Conservation (phyloP, 495 filamentous ascomycete species). For the Rostrohypoxylon terebratum region DNA sequence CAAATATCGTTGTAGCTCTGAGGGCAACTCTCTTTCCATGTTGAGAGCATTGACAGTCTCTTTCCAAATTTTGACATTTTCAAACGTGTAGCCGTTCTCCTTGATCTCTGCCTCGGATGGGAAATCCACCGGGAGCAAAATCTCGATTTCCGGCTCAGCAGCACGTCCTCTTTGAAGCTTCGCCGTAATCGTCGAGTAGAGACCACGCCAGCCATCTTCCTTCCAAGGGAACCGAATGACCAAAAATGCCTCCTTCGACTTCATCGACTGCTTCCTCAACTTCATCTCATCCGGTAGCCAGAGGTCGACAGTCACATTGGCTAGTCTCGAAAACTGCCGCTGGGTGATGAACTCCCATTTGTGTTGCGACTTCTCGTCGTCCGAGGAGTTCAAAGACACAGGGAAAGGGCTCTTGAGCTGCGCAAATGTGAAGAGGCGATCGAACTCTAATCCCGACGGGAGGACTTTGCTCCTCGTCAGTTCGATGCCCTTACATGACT, state of each 20-base stretch:
- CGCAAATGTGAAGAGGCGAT: conserved; percentile 87
- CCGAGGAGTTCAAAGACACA: conserved; percentile 51
- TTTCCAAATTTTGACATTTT: conserved; percentile 82
- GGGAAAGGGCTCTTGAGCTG: conserved; percentile 70
- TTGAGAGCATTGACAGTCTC: conserved; percentile 73
- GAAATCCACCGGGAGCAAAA: conserved; percentile 73
- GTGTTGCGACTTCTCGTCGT: conserved; percentile 60
- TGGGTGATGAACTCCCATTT: conserved; percentile 87
- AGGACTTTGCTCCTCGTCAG: conserved; percentile 73
- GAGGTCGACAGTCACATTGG: conserved; percentile 79
- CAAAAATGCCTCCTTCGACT: conserved; percentile 65
- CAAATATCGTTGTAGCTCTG: conserved; percentile 67
- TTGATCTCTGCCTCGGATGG: conserved; percentile 66
- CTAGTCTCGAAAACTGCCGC: conserved; percentile 75
- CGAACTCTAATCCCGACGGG: conserved; percentile 79
- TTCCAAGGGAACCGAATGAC: conserved; percentile 71
- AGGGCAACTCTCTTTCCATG: conserved; percentile 63
- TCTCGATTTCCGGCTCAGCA: conserved; percentile 62
- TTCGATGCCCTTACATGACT: conserved; percentile 87
- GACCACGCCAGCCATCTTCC: conserved; percentile 58
- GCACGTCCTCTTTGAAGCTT: conserved; percentile 58
- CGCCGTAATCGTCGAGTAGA: conserved; percentile 53
- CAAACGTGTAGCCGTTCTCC: conserved; percentile 66
- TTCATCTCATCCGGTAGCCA: conserved; percentile 78
- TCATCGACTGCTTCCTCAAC: conserved; percentile 54